phyloP scores from a whole-genome alignment of 1,139 yeast genomes.

The Yamadazyma diospyri region DNA sequence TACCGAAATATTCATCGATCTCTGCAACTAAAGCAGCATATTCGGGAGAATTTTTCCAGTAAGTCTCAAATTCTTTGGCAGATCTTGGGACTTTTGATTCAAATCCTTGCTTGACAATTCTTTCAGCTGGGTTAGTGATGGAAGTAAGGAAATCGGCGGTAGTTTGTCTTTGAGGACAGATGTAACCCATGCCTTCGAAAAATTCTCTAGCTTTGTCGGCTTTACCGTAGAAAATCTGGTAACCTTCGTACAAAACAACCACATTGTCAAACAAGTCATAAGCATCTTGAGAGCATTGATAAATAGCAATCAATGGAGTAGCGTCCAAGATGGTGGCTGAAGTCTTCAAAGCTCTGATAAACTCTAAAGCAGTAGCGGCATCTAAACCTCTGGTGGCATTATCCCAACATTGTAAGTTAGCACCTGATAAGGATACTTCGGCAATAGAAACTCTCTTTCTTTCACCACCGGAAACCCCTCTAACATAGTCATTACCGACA shows the following conservation, averaged over 20 bases:
- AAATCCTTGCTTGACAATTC: conserved; percentile 42
- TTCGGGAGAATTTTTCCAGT: conserved; percentile 62
- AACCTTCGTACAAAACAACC: conserved; percentile 67
- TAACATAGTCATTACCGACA: conserved; percentile 33
- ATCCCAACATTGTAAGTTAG: conserved; percentile 60
- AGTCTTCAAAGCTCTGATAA: conserved; percentile 55
- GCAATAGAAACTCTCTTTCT: conserved; percentile 43
- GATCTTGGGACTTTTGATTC: conserved; percentile 66
- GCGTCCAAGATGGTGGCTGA: conserved; percentile 53
- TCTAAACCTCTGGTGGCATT: conserved; percentile 74
- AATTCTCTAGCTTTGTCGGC: conserved; percentile 40
- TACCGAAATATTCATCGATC: conserved; percentile 30
- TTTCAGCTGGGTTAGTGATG: conserved; percentile 49
- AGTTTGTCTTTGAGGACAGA: conserved; percentile 72
- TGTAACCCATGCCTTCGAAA: conserved; percentile 45
- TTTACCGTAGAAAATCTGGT: conserved; percentile 72
- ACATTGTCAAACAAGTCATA: conserved; percentile 69
- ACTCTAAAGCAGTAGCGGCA: conserved; percentile 68
- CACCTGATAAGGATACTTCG: conserved; percentile 36
- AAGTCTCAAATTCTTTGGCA: conserved; percentile 61
- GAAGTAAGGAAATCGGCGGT: conserved; percentile 71
- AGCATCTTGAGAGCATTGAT: conserved; percentile 65
- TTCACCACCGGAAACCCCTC: conserved; percentile 45
- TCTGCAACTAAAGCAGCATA: conserved; percentile 29
- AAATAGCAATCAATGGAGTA: conserved; percentile 57